These are phyloP conservation scores for Aureobasidium uvarum DNA, from an alignment of 2,329 filamentous ascomycete species.

Conservation along the genomic window DNA sequence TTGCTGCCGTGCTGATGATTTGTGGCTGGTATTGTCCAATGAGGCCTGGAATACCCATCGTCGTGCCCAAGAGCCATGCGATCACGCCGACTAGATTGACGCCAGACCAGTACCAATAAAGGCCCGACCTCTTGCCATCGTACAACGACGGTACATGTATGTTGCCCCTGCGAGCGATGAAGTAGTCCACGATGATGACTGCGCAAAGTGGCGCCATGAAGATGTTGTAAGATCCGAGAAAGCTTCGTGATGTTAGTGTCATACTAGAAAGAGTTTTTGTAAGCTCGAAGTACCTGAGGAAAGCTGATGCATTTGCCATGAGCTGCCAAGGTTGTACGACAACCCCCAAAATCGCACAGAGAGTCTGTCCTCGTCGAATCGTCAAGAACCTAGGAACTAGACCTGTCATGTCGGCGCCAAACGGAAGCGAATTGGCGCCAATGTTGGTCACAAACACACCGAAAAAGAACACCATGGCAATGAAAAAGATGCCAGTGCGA, in stretches of 20 bases:
- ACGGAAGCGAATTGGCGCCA: conserved; percentile 44
- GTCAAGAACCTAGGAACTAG: conserved; percentile 46
- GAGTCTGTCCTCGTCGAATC: conserved; percentile 45
- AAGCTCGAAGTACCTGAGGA: conserved; percentile 33
- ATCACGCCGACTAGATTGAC: conserved; percentile 18
- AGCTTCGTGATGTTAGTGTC: conserved; percentile 34
- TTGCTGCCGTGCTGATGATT: conserved; percentile 22
- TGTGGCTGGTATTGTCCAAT: conserved; percentile 27
- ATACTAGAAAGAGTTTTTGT: too few species aligned
- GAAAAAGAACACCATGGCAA: conserved; percentile 40
- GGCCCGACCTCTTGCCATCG: neutral
- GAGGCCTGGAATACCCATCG: conserved; percentile 27
- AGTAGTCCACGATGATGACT: conserved; percentile 46
- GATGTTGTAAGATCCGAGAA: conserved; percentile 44
- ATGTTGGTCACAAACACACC: conserved; percentile 48
- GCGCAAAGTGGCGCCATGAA: conserved; percentile 46
- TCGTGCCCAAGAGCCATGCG: conserved; percentile 25
- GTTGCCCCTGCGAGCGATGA: conserved; percentile 43
- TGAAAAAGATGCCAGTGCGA: conserved; percentile 45
- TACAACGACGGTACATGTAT: conserved; percentile 45
- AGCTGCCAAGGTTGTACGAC: conserved; percentile 47
- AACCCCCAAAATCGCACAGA: conserved; percentile 42
- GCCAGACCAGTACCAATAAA: conserved; percentile 26
- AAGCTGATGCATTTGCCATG: conserved; percentile 42
- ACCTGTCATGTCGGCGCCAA: conserved; percentile 45